Percentiles rank a stretch among this genome's conserved stretches.
Conservation (phyloP, 768 basidiomycete genomes). For the Leccinum truebloodii region DNA sequence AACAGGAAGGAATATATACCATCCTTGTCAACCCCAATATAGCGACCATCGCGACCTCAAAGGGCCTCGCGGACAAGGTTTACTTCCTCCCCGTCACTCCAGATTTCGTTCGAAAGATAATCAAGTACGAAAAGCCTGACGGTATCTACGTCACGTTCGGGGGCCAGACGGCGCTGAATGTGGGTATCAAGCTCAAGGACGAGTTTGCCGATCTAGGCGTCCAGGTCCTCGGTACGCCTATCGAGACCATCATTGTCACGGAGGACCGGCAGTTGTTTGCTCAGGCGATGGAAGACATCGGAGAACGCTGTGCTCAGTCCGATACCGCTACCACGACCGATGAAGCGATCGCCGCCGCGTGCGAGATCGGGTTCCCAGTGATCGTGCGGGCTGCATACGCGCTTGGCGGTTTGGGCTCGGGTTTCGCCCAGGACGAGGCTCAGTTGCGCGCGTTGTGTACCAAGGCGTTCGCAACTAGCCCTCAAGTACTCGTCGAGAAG, state of each 20-base stretch:
- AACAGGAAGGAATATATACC: slow-evolving; percentile 98
- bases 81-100: slow-evolving; percentile 99
- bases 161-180: slow-evolving; percentile 95
- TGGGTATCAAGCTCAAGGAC: slow-evolving; percentile 97
- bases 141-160: slow-evolving; percentile 99
- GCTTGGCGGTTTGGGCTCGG: slow-evolving; percentile 91
- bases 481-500: slow-evolving; percentile 98
- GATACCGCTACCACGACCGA: slow-evolving; percentile 82
- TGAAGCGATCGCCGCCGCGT: slow-evolving; percentile 83
- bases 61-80: slow-evolving; percentile 98
- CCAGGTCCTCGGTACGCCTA: slow-evolving; percentile 93
- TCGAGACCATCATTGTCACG: slow-evolving; percentile 95
- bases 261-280: slow-evolving; percentile 97
- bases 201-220: slow-evolving; percentile 90
- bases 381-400: slow-evolving; percentile 98
- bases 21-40: slow-evolving; percentile 99
- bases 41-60: slow-evolving; percentile 96
- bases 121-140: slow-evolving; percentile 98
- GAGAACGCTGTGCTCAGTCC: slow-evolving; percentile 92
- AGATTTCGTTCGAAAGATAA: slow-evolving; percentile 97
- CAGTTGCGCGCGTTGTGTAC: slow-evolving; percentile 86
- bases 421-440: slow-evolving; percentile 93
- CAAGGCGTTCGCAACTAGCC: slow-evolving; percentile 97
- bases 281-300: slow-evolving; percentile 91
- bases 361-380: slow-evolving; percentile 87